Conservation (phyloP, 2,329 filamentous ascomycete genomes). For the Exophiala alcalophila region DNA sequence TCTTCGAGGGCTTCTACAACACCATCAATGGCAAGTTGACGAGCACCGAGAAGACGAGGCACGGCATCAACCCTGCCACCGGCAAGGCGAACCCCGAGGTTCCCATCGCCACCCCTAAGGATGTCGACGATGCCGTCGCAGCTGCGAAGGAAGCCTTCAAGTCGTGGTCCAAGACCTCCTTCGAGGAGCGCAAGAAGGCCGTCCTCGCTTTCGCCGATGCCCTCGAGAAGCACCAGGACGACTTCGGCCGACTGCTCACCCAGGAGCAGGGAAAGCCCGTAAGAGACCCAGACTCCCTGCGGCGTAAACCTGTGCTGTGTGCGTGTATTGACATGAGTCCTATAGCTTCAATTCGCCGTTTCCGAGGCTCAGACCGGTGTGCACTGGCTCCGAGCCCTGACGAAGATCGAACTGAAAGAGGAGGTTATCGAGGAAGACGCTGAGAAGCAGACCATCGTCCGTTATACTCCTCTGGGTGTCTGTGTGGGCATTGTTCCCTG, state of each 20-base stretch:
- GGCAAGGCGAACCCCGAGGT: slow-evolving; percentile 50
- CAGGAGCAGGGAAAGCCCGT: slow-evolving; percentile 44
- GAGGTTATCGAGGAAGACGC: slow-evolving; percentile 27
- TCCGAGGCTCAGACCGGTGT: slow-evolving; percentile 23
- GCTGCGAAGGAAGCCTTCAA: slow-evolving; percentile 50
- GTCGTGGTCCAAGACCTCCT: slow-evolving; percentile 44
- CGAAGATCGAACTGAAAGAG: slow-evolving; percentile 26
- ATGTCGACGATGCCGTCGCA: slow-evolving; percentile 52
- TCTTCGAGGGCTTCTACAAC: slow-evolving; percentile 50
- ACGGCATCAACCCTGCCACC: slow-evolving; percentile 53
- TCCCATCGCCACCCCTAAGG: slow-evolving; percentile 48
- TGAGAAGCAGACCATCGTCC: slow-evolving; percentile 30
- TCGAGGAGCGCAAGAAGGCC: slow-evolving; percentile 37
- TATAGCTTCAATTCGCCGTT: slow-evolving; percentile 26
- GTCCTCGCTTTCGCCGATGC: slow-evolving; percentile 36
- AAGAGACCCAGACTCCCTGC: no score
- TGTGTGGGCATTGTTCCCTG: slow-evolving; percentile 58
- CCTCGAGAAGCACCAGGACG: slow-evolving; percentile 37
- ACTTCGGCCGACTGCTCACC: slow-evolving; percentile 40
- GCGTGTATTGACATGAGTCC: no score
- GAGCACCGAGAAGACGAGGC: slow-evolving; percentile 45
- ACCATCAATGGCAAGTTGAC: slow-evolving; percentile 51
- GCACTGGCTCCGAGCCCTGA: slow-evolving; percentile 23
- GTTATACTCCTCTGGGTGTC: slow-evolving; percentile 42
- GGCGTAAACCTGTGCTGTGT: no score